Conservation (phyloP, 371 early-diverging fungal genomes). For the Saksenaea oblongispora region DNA sequence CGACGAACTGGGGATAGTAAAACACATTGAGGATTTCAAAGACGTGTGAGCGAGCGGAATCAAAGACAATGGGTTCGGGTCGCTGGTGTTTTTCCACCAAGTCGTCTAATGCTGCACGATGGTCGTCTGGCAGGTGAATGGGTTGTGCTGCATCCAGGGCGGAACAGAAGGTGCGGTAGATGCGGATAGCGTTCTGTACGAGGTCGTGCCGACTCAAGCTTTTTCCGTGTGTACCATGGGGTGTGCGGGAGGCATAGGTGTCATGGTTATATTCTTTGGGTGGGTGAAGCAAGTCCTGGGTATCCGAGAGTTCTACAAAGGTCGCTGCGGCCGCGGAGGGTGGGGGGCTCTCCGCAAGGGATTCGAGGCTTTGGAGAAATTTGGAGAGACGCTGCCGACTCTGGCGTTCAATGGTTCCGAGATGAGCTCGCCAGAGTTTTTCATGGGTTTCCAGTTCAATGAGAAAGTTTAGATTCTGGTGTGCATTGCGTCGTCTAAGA, state of each 20-base stretch:
- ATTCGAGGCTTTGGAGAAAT: conserved; percentile 27
- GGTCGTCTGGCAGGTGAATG: conserved; percentile 48
- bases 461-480: conserved; percentile 46
- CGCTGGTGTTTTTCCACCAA: conserved; percentile 41
- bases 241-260: conserved; percentile 37
- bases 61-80: conserved; percentile 51
- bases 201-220: conserved; percentile 38
- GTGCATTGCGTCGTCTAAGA: conserved; percentile 34
- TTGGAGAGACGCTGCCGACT: conserved; percentile 35
- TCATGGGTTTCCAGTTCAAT: conserved; percentile 50
- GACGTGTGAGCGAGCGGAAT: conserved; percentile 45
- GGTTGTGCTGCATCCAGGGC: conserved; percentile 40
- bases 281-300: conserved; percentile 25
- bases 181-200: conserved; percentile 44
- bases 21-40: conserved; percentile 53
- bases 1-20: conserved; percentile 50
- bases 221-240: conserved; percentile 16
- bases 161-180: conserved; percentile 47
- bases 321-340: neutral
- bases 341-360: conserved; percentile 18
- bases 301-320: conserved; percentile 29
- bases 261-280: conserved; percentile 1
- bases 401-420: conserved; percentile 31
- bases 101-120: conserved; percentile 42
- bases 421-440: conserved; percentile 46